Conservation (phyloP, 2,329 filamentous ascomycete genomes). For the Colletotrichum somersetense region DNA sequence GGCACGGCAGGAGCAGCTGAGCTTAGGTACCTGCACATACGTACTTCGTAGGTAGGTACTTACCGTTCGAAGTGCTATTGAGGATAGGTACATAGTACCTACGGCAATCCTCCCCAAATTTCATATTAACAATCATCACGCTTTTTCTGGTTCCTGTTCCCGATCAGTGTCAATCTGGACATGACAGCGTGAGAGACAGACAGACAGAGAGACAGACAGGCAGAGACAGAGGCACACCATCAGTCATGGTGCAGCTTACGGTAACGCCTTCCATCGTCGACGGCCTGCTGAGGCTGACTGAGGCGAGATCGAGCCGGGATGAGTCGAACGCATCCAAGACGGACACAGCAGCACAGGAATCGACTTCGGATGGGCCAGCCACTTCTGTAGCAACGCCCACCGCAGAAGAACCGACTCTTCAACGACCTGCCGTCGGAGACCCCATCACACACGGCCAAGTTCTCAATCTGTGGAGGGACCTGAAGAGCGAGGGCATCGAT, state of each 20-base stretch:
- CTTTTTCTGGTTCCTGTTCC: background rate
- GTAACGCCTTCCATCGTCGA: slow-evolving; percentile 78
- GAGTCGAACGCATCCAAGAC: slow-evolving; percentile 29
- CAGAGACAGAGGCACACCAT: slow-evolving; percentile 6
- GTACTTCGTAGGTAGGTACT: too few relatives aligned
- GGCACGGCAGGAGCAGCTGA: slow-evolving; percentile 1
- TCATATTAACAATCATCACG: background rate
- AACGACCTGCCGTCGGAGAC: slow-evolving; percentile 66
- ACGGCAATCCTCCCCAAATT: slow-evolving; percentile 1
- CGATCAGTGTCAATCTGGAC: background rate
- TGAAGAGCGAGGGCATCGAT: slow-evolving; percentile 54
- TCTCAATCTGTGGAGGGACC: slow-evolving; percentile 68
- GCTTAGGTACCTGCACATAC: background rate
- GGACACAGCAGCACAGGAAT: background rate
- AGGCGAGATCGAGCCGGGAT: slow-evolving; percentile 33
- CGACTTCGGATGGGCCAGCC: background rate
- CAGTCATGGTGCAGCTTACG: slow-evolving; percentile 80
- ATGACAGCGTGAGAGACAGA: slow-evolving; percentile 2
- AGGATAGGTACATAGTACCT: too few relatives aligned
- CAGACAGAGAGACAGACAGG: too few relatives aligned
- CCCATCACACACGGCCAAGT: slow-evolving; percentile 81
- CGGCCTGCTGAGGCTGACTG: slow-evolving; percentile 61
- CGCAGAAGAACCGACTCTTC: slow-evolving; percentile 61
- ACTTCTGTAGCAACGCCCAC: background rate
- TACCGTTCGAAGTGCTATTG: too few relatives aligned